Conservation (phyloP, 2,329 filamentous ascomycete species). For the Exserohilum rostratum region DNA sequence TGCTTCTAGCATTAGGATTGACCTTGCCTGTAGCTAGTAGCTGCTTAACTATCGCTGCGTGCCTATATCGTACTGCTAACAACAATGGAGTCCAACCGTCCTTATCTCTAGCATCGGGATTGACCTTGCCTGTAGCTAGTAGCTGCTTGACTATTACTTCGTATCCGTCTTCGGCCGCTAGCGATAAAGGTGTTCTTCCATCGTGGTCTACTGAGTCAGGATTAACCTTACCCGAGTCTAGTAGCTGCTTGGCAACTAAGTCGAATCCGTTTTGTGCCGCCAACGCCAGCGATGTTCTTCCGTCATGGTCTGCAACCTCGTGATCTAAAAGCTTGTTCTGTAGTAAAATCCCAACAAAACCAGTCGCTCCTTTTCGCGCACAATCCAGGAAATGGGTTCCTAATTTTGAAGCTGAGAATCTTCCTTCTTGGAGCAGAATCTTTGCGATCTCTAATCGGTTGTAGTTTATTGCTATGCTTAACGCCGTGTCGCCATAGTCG, state of each 20-base stretch:
- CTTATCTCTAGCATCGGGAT: background rate
- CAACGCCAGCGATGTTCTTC: background rate
- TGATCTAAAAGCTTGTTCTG: background rate
- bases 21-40: background rate
- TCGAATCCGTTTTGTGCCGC: background rate
- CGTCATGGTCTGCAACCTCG: background rate
- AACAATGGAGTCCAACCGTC: background rate
- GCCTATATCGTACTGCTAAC: background rate
- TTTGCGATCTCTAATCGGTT: background rate
- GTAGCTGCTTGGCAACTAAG: background rate
- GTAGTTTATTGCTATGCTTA: background rate
- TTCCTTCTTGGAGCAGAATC: background rate
- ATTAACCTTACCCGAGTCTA: background rate
- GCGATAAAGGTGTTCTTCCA: background rate
- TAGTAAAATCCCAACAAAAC: background rate
- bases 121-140: background rate
- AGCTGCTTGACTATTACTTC: background rate
- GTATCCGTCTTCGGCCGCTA: background rate
- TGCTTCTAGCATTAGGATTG: background rate
- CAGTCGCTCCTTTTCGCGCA: rapidly evolving
- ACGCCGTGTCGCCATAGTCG: background rate
- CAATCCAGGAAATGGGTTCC: background rate
- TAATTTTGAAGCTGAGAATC: background rate
- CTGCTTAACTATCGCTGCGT: background rate
- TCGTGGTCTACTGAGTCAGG: background rate